Conservation (phyloP, 2,329 filamentous ascomycete species). For the Onygenales sp. region DNA sequence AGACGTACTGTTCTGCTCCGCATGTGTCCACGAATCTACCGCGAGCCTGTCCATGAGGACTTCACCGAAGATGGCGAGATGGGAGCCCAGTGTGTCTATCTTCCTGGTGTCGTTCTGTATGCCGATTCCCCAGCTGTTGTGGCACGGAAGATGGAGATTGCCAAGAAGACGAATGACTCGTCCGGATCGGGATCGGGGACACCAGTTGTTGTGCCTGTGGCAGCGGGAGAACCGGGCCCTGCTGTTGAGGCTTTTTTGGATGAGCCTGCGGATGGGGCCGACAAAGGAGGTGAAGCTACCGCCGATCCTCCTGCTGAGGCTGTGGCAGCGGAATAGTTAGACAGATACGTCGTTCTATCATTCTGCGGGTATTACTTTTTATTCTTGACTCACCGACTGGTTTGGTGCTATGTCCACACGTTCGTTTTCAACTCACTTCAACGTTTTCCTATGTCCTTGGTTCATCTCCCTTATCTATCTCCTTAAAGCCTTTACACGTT, state of each 20-base stretch:
- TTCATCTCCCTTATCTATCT: neutral
- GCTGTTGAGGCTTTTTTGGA: neutral
- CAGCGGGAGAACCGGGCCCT: neutral
- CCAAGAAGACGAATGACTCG: constrained; percentile 17
- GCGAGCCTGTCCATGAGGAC: constrained; percentile 42
- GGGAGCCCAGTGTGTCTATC: constrained; percentile 37
- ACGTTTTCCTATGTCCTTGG: neutral
- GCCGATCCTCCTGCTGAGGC: neutral
- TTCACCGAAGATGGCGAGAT: constrained; percentile 38
- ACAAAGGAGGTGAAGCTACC: neutral
- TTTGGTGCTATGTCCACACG: no score
- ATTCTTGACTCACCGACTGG: no score
- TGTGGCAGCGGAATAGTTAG: neutral
- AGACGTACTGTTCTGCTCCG: constrained; percentile 38
- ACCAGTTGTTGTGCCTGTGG: neutral
- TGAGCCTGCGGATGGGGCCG: neutral
- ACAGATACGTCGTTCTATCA: no score
- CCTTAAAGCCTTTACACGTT: no score
- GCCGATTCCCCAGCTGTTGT: constrained; percentile 37
- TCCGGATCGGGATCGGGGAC: constrained; percentile 1
- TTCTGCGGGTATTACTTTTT: no score
- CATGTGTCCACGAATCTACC: constrained; percentile 43
- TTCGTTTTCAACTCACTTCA: neutral
- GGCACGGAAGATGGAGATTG: constrained; percentile 31
- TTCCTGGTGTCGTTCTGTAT: constrained; percentile 41